Base-by-base conservation (phyloP, 2,329 filamentous ascomycete genomes). In the Arthroderma uncinatum region DNA sequence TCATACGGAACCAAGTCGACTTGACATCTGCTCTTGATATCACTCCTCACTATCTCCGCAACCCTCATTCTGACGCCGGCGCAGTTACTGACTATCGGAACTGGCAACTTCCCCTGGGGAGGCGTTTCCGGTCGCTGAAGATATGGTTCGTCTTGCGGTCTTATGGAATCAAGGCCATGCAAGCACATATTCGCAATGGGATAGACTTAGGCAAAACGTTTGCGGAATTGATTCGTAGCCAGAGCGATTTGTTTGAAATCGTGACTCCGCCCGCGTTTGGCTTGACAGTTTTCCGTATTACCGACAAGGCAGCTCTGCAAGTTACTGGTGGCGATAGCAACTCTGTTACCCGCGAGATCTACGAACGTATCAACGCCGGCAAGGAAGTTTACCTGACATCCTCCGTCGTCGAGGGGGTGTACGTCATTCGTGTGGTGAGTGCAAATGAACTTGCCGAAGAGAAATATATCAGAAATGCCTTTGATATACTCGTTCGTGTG, bases 31-130 rank as follows among this genome's bases (percentile, higher is more conserved):
- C 90, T 0, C 79, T 95, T 42, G 84, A 82, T 67, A 86, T 93
- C 68, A 85, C 85, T 14, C 88, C 88, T 0, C 80, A 85, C 3
- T 96, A 95, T 74, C 82, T 96, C 28, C 80, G 84, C 62, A 96
- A 96, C 72, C 76, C 82, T 2, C 89, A 85, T 74, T 87, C 86
- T 2, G 89, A 93, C 64, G 82, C 80, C 37, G 90, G 89, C 0
- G 79, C 92, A 1, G 92, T 96, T 0, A 95, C 89, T 23, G 92
- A 97, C 72, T 96, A 95, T 76, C 83, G 92, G 50, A 91, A 97
- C 77, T 97, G 92, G 92, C 90, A 95, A 74, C 94, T 97, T 65
- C 90, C 92, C 0, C 83, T 97, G 0, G 92, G 92, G 7, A 79
- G 92, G 2, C 80, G 92, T 14, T 97, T 97, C 79, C 81, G 92